phyloP scores from a whole-genome alignment of 345 rosid species.

The Moringa oleifera region DNA sequence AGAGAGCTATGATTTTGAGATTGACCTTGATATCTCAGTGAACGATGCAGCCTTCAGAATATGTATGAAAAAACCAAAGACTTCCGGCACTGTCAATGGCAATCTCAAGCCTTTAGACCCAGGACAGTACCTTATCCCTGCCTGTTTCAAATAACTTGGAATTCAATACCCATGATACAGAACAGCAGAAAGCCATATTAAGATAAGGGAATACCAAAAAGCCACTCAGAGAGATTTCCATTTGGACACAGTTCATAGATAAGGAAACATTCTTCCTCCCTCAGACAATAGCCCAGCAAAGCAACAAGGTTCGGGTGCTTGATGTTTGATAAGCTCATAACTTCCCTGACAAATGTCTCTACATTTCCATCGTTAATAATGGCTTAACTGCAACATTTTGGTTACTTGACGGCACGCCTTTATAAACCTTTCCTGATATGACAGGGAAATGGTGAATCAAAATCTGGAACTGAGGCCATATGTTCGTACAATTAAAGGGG shows the following conservation, averaged over 20 bases:
- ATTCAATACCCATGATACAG: not conserved
- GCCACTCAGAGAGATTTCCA: slow-evolving; percentile 47
- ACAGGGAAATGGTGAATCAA: not conserved
- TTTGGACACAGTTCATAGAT: slow-evolving; percentile 45
- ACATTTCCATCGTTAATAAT: slow-evolving; percentile 34
- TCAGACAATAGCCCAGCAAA: slow-evolving; percentile 37
- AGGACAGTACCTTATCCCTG: slow-evolving; percentile 35
- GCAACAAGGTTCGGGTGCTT: slow-evolving; percentile 38
- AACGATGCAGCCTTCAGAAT: slow-evolving; percentile 45
- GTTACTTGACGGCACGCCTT: slow-evolving; percentile 30
- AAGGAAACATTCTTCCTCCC: slow-evolving; percentile 39
- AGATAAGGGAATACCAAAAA: slow-evolving; percentile 25
- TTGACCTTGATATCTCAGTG: slow-evolving; percentile 51
- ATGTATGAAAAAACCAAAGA: slow-evolving; percentile 45
- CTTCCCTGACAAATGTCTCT: slow-evolving; percentile 48
- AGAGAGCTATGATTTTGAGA: not conserved
- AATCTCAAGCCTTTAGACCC: slow-evolving; percentile 45
- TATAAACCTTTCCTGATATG: slow-evolving; percentile 43
- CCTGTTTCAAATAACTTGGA: slow-evolving; percentile 19
- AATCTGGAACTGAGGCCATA: too few relatives aligned
- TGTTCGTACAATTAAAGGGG: too few relatives aligned
- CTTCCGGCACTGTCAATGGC: slow-evolving; percentile 41
- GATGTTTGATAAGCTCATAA: slow-evolving; percentile 31
- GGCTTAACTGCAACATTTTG: slow-evolving; percentile 40
- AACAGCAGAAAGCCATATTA: not conserved